A percentile compares a stretch with the other conserved stretches of the same genome.
phyloP scores from a whole-genome alignment of 2,329 filamentous ascomycete genomes.

The Nemania sp. region DNA sequence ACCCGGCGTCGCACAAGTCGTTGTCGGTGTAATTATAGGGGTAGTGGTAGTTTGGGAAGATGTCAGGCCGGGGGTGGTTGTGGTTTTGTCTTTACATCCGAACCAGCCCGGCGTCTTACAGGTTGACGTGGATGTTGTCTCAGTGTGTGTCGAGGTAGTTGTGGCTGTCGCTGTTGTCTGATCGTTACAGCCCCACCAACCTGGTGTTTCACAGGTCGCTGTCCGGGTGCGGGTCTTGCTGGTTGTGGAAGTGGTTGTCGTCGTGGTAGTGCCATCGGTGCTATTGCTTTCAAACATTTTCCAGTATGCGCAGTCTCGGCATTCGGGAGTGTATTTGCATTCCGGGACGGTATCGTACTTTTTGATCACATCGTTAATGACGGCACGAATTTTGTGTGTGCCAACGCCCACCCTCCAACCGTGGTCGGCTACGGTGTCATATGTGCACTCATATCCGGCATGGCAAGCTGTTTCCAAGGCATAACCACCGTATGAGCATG shows the following conservation, averaged over 20 bases:
- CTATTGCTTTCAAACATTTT: conserved; percentile 94
- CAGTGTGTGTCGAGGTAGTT: conserved; percentile 50
- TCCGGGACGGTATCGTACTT: conserved; percentile 80
- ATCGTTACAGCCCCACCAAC: conserved; percentile 84
- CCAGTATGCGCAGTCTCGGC: conserved; percentile 90
- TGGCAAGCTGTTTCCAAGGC: conserved; percentile 94
- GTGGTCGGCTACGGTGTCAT: conserved; percentile 89
- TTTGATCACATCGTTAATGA: conserved; percentile 85
- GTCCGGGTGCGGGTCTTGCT: conserved; percentile 72
- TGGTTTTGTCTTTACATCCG: conserved; percentile 71
- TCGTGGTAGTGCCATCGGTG: conserved; percentile 73
- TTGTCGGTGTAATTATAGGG: conserved; percentile 47
- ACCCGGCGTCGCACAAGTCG: conserved; percentile 42
- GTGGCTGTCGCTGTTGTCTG: conserved; percentile 58
- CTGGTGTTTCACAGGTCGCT: conserved; percentile 85
- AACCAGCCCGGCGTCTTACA: conserved; percentile 67
- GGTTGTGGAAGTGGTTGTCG: conserved; percentile 55
- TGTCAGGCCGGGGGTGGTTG: conserved; percentile 44
- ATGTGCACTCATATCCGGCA: conserved; percentile 83
- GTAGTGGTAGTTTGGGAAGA: conserved; percentile 43
- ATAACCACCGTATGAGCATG: conserved; percentile 90
- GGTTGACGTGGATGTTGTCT: conserved; percentile 51
- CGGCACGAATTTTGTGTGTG: conserved; percentile 85
- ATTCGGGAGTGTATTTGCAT: conserved; percentile 77
- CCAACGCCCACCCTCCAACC: conserved; percentile 91